Evolutionary conservation across 2,329 filamentous ascomycete species (phyloP).

Genomic region (Ophiocordyceps robertsii): DNA sequence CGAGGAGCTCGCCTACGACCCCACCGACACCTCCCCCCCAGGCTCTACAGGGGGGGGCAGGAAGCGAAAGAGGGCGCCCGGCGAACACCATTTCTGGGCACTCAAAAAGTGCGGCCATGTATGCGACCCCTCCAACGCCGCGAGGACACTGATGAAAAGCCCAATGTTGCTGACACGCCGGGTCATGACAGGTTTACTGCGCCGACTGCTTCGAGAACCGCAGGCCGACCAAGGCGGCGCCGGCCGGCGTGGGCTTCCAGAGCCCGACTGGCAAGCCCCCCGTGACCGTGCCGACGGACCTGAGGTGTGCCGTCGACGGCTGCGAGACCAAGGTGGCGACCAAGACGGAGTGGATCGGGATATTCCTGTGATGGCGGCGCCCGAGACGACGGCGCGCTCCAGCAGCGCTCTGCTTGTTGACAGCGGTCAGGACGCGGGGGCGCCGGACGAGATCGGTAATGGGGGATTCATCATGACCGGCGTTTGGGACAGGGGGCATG

Average conservation of each 20-base stretch:
- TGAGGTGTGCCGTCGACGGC: slow-evolving; percentile 42
- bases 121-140: slow-evolving; percentile 9
- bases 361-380: slow-evolving; percentile 30
- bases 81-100: slow-evolving; percentile 84
- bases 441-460: too few relatives aligned
- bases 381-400: too few relatives aligned
- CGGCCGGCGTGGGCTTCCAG: slow-evolving; percentile 25
- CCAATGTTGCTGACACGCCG: neutral
- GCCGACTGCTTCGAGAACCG: slow-evolving; percentile 47
- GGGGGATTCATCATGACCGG: neutral
- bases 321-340: slow-evolving; percentile 38
- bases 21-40: slow-evolving; percentile 20
- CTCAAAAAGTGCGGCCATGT: slow-evolving; percentile 88
- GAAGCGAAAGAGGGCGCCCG: slow-evolving; percentile 33
- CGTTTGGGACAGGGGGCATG: neutral
- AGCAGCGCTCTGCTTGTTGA: too few relatives aligned
- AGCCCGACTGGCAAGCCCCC: slow-evolving; percentile 14
- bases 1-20: slow-evolving; percentile 67
- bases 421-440: too few relatives aligned
- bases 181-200: slow-evolving; percentile 42
- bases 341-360: slow-evolving; percentile 48
- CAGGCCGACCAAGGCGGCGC: slow-evolving; percentile 21
- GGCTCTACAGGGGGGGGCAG: slow-evolving; percentile 8
- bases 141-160: neutral
- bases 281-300: slow-evolving; percentile 13